Percentiles rank a stretch among this genome's conserved stretches.
These are phyloP conservation scores for Pseudonitzschia multiseries DNA, from an alignment of 108 stramenopile genomes.

Conservation along the genomic window DNA sequence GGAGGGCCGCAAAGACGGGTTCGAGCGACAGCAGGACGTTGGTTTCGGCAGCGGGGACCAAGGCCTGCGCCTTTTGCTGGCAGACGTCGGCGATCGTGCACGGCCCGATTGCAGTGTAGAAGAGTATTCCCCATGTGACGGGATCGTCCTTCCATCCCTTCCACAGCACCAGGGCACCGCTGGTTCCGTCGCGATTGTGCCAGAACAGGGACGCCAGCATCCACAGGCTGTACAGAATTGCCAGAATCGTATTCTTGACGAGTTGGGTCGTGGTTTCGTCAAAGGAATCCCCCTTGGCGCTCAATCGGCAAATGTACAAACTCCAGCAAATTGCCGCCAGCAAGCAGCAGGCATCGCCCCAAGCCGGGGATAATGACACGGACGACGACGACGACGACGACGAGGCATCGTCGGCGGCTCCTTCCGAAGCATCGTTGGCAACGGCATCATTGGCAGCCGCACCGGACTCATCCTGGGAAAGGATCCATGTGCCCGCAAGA, in stretches of 20 bases:
- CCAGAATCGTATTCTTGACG: constrained; percentile 47
- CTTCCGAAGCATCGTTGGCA: constrained; percentile 6
- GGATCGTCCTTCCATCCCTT: constrained; percentile 36
- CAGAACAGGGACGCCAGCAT: constrained; percentile 22
- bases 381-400: constrained; percentile 1
- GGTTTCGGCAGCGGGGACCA: constrained; percentile 52
- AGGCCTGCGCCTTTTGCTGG: constrained; percentile 59
- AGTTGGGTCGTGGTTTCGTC: constrained; percentile 52
- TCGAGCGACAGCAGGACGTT: constrained; percentile 64
- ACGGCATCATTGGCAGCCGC: not conserved
- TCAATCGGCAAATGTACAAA: constrained; percentile 56
- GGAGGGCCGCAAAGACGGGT: constrained; percentile 56
- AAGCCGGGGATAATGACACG: constrained; percentile 17
- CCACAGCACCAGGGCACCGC: constrained; percentile 28
- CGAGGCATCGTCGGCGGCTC: not conserved
- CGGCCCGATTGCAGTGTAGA: constrained; percentile 59
- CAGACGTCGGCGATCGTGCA: constrained; percentile 59
- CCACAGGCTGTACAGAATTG: constrained; percentile 59
- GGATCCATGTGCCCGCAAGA: not conserved
- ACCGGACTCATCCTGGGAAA: constrained; percentile 22
- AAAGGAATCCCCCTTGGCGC: constrained; percentile 40
- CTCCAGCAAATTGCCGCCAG: constrained; percentile 61
- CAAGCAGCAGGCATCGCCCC: constrained; percentile 55
- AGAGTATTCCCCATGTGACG: constrained; percentile 43
- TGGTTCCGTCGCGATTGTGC: not conserved